A percentile compares a stretch with the other conserved stretches of the same genome.
Evolutionary conservation across 495 filamentous ascomycete species (phyloP).

Genomic region (Aspergillus sclerotioniger): DNA sequence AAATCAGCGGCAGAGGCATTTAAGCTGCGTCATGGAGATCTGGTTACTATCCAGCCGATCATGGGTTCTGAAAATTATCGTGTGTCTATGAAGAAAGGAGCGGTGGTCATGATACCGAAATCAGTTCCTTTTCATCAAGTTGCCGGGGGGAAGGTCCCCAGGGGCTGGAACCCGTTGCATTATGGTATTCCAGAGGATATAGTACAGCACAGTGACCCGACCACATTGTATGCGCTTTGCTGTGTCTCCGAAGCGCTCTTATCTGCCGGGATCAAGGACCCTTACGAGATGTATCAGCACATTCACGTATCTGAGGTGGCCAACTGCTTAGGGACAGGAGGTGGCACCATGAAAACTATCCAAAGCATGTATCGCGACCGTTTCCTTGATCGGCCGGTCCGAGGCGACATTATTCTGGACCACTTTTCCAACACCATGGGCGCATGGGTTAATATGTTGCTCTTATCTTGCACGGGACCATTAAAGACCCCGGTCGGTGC

Average conservation of each 20-base stretch:
- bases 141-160: conserved; percentile 92
- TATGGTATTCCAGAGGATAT: conserved; percentile 98
- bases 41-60: conserved; percentile 90
- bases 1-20: conserved; percentile 97
- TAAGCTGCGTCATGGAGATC: conserved; percentile 90
- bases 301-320: conserved; percentile 96
- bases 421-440: conserved; percentile 99
- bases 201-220: conserved; percentile 91
- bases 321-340: conserved; percentile 96
- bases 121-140: conserved; percentile 91
- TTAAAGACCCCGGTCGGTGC: conserved; percentile 98
- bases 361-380: conserved; percentile 98
- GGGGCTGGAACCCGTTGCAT: conserved; percentile 88
- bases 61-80: conserved; percentile 86
- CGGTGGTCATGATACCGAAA: conserved; percentile 91
- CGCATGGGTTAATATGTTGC: conserved; percentile 98
- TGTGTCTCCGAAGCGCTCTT: conserved; percentile 88
- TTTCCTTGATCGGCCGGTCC: conserved; percentile 88
- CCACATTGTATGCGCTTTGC: conserved; percentile 90
- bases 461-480: conserved; percentile 92
- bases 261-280: conserved; percentile 91
- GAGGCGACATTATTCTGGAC: conserved; percentile 97
- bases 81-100: conserved; percentile 89
- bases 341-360: conserved; percentile 75
- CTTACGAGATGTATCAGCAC: conserved; percentile 99